Evolutionary conservation across 2,329 filamentous ascomycete genomes (phyloP).

Genomic region (Aureobasidium mangrovei): DNA sequence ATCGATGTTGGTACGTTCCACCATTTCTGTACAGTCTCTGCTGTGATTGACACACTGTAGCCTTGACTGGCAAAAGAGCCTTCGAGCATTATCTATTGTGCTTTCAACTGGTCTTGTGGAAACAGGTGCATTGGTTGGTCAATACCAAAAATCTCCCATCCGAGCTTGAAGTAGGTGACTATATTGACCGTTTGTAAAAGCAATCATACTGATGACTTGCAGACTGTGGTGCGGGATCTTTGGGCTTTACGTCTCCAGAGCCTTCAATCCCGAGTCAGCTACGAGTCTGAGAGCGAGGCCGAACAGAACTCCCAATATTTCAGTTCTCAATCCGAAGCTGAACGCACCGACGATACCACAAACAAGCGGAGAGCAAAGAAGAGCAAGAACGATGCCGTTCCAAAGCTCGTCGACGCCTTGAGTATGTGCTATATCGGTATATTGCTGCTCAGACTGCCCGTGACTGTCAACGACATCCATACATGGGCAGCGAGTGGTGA

Average conservation of each 20-base stretch:
- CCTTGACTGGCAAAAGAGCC: constrained; percentile 55
- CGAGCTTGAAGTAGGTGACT: constrained; percentile 57
- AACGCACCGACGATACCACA: constrained; percentile 32
- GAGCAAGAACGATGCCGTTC: constrained; percentile 44
- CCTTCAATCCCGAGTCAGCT: constrained; percentile 36
- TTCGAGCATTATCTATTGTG: constrained; percentile 73
- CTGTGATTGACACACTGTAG: constrained; percentile 19
- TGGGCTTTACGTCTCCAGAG: constrained; percentile 68
- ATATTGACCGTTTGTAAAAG: background rate
- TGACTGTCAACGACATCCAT: constrained; percentile 64
- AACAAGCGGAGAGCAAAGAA: constrained; percentile 34
- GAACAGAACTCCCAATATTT: constrained; percentile 43
- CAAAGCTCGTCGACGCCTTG: constrained; percentile 65
- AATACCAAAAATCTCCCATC: constrained; percentile 54
- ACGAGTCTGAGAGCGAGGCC: constrained; percentile 28
- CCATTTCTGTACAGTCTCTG: background rate
- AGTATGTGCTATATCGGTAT: constrained; percentile 72
- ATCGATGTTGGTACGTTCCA: constrained; percentile 2
- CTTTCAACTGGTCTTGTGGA: constrained; percentile 75
- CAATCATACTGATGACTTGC: constrained; percentile 11
- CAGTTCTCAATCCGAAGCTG: constrained; percentile 48
- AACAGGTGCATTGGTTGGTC: constrained; percentile 69
- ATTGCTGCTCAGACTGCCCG: constrained; percentile 64
- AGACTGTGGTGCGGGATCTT: constrained; percentile 65
- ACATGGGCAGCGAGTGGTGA: constrained; percentile 58